Evolutionary conservation across 352 stramenopile genomes (phyloP), one percentile per base, ranked within the genome.

Genomic region (Phytophthora pseudosyringae): DNA sequence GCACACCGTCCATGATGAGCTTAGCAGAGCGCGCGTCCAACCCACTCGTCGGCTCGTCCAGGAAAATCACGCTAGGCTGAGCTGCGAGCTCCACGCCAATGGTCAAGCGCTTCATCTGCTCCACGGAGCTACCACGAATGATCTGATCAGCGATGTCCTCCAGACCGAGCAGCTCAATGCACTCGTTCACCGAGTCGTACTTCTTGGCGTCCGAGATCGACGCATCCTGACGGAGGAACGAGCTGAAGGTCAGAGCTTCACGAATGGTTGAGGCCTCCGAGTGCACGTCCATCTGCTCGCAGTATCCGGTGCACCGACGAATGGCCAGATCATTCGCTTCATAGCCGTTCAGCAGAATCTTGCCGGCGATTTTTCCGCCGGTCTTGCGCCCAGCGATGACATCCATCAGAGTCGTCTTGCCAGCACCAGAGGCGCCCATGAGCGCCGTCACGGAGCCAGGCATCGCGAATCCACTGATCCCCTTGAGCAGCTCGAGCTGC

Each of bases 371-470:
- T 6, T 50, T 80, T 18, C 93, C 93, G 15, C 78, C 79, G 21
- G 41, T 48, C 41, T 48, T 98, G 44, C 93, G 78, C 16, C 94
- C 73, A 8, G 93, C 88, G 31, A 98, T 91, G 3, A 98, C 91
- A 73, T 98, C 91, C 66, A 97, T 90, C 75, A 73, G n/a, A 0
- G 65, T 73, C 4, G 65, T 73, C 44, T 73, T 69, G 7, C 53
- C 59, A 41, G 65, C 80, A 43, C 84, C 82, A 0, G 69, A 76
- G 0, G 75, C 75, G 1, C 80, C 80, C 71, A 86, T 85, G 21
- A 89, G 56, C 11, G 78, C 78, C 0, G 73, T 79, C 16, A 88
- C 70, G 1, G 57, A 67, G 9, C 80, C 78, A 2, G 80, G 80
- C 5, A 58, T 25, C 7, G 72, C 70, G 33, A 67, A 71, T 3